phyloP scores from a whole-genome alignment of 164 flowering plant species.

The Nymphaea thermarum region DNA sequence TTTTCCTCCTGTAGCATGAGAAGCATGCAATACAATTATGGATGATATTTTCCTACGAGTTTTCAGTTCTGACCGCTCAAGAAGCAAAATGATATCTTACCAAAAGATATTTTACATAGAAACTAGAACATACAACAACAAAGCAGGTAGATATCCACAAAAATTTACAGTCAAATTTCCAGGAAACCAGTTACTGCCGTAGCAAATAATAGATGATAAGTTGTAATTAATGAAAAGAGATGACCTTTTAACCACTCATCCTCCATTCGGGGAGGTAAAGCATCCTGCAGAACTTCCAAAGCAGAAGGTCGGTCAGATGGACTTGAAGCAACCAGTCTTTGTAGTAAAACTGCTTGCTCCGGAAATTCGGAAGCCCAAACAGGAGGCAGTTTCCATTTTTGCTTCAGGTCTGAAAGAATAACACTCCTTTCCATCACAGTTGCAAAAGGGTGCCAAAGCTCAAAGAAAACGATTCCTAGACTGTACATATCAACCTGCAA shows the following conservation, averaged over 20 bases:
- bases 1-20: too few relatives aligned
- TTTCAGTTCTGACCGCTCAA: too few relatives aligned
- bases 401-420: conserved; percentile 72
- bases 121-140: too few relatives aligned
- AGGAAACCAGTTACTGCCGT: background rate
- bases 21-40: too few relatives aligned
- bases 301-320: conserved; percentile 97
- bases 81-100: too few relatives aligned
- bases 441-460: conserved; percentile 90
- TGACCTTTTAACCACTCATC: conserved; percentile 75
- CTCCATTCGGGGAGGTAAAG: conserved; percentile 88
- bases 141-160: too few relatives aligned
- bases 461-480: conserved; percentile 87
- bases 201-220: background rate
- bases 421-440: conserved; percentile 87
- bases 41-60: too few relatives aligned
- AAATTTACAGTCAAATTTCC: background rate
- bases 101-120: too few relatives aligned
- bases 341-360: conserved; percentile 65
- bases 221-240: conserved; percentile 3
- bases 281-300: conserved; percentile 57
- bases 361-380: conserved; percentile 76
- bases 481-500: conserved; percentile 95
- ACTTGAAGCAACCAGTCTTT: conserved; percentile 67
- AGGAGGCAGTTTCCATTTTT: conserved; percentile 64